Evolutionary conservation across 208 protist genomes (phyloP).

Genomic region (Crithidia sp.): DNA sequence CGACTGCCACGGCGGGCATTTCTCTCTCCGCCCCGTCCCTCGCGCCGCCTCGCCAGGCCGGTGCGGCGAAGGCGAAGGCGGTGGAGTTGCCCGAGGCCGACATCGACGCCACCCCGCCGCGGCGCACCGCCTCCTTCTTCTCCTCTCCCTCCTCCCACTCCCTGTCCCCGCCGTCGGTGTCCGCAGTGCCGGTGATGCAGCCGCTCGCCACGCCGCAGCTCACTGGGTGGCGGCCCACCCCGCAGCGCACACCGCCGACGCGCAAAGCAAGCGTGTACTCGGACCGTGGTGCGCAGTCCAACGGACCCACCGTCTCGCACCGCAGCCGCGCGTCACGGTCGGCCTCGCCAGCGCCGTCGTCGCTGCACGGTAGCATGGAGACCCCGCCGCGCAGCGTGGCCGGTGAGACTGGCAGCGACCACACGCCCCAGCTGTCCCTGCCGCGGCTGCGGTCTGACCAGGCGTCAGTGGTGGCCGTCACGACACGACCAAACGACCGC

Average conservation of each 20-base stretch:
- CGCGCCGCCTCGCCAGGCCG: not conserved
- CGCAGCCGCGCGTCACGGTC: slow-evolving; percentile 4
- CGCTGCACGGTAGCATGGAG: not conserved
- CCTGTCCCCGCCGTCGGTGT: not conserved
- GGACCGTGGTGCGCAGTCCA: not conserved
- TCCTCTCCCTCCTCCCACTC: not conserved
- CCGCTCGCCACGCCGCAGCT: not conserved
- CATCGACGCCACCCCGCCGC: not conserved
- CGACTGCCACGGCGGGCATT: no score
- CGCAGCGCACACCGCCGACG: no score
- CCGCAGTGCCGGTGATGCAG: not conserved
- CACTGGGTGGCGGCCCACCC: no score
- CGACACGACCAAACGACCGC: not conserved
- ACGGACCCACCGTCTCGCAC: not conserved
- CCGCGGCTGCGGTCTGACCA: not conserved
- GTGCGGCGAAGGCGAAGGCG: not conserved
- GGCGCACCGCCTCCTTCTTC: not conserved
- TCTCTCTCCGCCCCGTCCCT: not conserved
- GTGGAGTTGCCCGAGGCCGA: not conserved
- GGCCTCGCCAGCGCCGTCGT: slow-evolving; percentile 3
- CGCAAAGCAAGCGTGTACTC: not conserved
- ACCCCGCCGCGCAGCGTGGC: not conserved
- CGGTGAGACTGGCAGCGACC: not conserved
- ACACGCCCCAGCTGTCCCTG: not conserved
- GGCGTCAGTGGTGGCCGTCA: slow-evolving; percentile 9